phyloP scores from a whole-genome alignment of 202 grass and related monocot species.

The Brachypodium distachyon region DNA sequence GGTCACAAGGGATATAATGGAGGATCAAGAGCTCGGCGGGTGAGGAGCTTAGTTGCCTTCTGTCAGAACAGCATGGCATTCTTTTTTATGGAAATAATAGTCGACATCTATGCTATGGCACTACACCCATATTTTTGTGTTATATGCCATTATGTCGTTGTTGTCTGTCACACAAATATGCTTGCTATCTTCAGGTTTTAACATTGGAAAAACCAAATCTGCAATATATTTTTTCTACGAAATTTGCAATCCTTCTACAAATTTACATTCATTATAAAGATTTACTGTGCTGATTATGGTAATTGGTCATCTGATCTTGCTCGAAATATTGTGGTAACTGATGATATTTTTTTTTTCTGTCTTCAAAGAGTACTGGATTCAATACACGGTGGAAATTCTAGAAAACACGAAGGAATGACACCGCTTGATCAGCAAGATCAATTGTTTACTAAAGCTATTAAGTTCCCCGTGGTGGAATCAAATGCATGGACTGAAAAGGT shows the following conservation, averaged over 20 bases:
- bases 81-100: neutral
- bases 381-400: conserved; percentile 43
- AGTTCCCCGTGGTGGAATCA: conserved; percentile 72
- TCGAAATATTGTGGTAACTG: neutral
- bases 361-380: conserved; percentile 67
- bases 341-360: conserved; percentile 7
- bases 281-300: neutral
- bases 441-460: conserved; percentile 82
- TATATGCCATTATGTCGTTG: neutral
- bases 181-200: neutral
- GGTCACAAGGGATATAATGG: conserved; percentile 94
- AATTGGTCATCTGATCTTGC: neutral
- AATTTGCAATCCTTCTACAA: neutral
- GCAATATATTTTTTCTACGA: neutral
- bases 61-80: neutral
- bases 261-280: neutral
- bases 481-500: conserved; percentile 96
- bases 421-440: conserved; percentile 82
- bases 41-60: conserved; percentile 33
- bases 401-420: conserved; percentile 64
- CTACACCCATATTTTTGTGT: neutral
- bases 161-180: neutral
- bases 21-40: conserved; percentile 60
- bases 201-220: neutral
- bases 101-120: neutral